Evolutionary conservation across 345 rosid genomes (phyloP).

Genomic region (Excoecaria cochinchinensis): DNA sequence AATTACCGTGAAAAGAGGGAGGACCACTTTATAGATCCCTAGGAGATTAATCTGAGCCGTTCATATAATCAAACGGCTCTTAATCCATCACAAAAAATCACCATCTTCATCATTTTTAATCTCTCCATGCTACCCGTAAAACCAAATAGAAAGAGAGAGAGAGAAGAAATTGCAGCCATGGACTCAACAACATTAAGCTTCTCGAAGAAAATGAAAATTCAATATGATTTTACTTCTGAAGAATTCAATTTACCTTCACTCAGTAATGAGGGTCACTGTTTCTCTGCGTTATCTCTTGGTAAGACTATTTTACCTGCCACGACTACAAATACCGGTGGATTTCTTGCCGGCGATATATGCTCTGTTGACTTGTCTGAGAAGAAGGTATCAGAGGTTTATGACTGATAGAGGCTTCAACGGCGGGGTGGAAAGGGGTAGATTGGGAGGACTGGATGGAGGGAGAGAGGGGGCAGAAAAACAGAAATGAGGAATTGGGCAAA

Average conservation of each 20-base stretch:
- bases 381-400: too few relatives aligned
- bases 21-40: constrained; percentile 25
- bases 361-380: constrained; percentile 29
- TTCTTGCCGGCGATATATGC: constrained; percentile 21
- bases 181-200: constrained; percentile 39
- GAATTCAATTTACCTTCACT: constrained; percentile 21
- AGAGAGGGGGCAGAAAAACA: too few relatives aligned
- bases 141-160: constrained; percentile 12
- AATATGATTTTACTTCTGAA: not conserved
- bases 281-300: not conserved
- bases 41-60: constrained; percentile 42
- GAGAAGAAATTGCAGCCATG: constrained; percentile 6
- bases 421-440: too few relatives aligned
- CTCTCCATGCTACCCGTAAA: not conserved
- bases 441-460: too few relatives aligned
- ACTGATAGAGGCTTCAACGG: too few relatives aligned
- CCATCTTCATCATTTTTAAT: constrained; percentile 20
- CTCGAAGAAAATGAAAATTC: constrained; percentile 36
- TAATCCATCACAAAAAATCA: constrained; percentile 6
- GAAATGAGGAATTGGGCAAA: too few relatives aligned
- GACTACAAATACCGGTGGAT: constrained; percentile 27
- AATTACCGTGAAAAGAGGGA: constrained; percentile 15
- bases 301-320: constrained; percentile 6
- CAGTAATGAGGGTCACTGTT: constrained; percentile 1
- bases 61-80: constrained; percentile 28